These are phyloP conservation scores for Platanthera guangdongensis DNA, from an alignment of 106 monocot genomes.

Conservation along the genomic window DNA sequence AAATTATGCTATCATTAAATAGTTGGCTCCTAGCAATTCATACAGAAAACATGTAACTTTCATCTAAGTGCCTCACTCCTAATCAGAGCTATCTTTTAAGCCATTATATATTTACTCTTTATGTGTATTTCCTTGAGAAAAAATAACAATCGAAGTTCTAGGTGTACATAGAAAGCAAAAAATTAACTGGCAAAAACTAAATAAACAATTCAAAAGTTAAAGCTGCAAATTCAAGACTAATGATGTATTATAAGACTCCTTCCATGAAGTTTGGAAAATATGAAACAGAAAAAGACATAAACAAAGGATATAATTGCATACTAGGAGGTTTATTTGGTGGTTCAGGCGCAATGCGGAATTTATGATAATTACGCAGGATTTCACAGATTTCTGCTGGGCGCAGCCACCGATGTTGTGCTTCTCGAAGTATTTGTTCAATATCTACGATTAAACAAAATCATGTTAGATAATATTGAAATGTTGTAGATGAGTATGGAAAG, in stretches of 20 bases:
- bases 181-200: neutral
- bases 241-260: neutral
- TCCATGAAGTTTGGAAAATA: neutral
- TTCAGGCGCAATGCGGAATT: conserved; percentile 74
- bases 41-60: neutral
- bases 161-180: neutral
- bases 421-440: conserved; percentile 75
- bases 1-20: neutral
- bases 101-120: neutral
- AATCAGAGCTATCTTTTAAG: neutral
- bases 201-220: neutral
- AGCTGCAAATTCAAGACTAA: neutral
- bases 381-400: conserved; percentile 96
- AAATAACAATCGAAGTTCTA: neutral
- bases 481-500: neutral
- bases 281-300: neutral
- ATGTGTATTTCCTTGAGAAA: neutral
- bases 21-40: neutral
- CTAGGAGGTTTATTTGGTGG: conserved; percentile 79
- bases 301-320: conserved; percentile 22
- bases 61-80: neutral
- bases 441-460: conserved; percentile 26
- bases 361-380: conserved; percentile 72
- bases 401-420: conserved; percentile 84
- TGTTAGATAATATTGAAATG: conserved; percentile 3